Base-by-base conservation (phyloP, 768 basidiomycete genomes). In the Tubosaeta sp. region DNA sequence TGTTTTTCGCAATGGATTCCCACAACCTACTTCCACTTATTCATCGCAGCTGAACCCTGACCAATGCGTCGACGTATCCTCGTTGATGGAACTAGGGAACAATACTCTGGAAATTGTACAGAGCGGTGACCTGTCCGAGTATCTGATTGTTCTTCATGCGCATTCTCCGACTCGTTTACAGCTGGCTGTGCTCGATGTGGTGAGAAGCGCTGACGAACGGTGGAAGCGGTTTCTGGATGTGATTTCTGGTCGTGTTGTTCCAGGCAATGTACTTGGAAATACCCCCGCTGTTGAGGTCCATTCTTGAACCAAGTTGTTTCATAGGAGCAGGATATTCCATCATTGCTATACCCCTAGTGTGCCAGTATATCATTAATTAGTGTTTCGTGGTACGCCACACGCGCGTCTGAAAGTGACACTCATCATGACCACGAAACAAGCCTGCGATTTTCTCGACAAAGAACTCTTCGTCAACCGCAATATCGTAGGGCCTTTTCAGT, bases 121-220 rank as follows among this genome's bases (percentile, higher is more conserved):
- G 48, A 62, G 58, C 29, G 64, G 62, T 17, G 76, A 78, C 57
- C 63, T 80, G 65, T 74, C 76, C 7, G 64, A 70, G 31, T 75
- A 78, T 51, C 64, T 72, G 25, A 70, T 82, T 45, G 67, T 79
- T 27, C 65, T 84, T 6, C 74, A 75, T 44, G 72, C 69, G 1
- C 82, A 84, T 61, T 70, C 61, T 34, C 83, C 83, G 5, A 82
- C 79, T 7, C 57, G 43, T 8, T 63, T 59, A 2, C 83, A 84
- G 59, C 58, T 81, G 3, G 59, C 65, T 25, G 62, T 61, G 31
- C 29, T 71, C 3, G 53, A 52, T 4, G 43, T 42, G 8, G 47
- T 58, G 6, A 57, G 35, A 37, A 35, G 14, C 7, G 53, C 43
- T 2, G 59, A 59, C 16, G 58, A 65, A 19, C 59, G 46, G 0